Evolutionary conservation across 768 basidiomycete genomes (phyloP).

Genomic region (Tricholoma saponaceum): DNA sequence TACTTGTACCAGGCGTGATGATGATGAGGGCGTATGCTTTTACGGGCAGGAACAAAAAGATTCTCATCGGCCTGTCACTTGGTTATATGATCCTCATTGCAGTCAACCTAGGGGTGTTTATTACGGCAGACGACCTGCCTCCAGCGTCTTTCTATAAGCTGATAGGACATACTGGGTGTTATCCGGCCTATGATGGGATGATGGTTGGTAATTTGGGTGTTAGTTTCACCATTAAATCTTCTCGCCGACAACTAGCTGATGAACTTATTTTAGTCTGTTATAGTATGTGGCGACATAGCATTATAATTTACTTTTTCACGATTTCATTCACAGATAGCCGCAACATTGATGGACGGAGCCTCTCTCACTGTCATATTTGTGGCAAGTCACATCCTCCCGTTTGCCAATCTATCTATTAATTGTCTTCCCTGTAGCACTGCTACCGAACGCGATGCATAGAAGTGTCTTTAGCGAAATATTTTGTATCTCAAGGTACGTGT

Average conservation of each 20-base stretch:
- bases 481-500: slow-evolving; percentile 31
- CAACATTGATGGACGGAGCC: slow-evolving; percentile 32
- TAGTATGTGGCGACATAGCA: slow-evolving; percentile 9
- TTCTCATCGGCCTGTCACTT: slow-evolving; percentile 25
- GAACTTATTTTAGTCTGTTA: slow-evolving; percentile 13
- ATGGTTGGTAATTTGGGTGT: slow-evolving; percentile 33
- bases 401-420: not conserved
- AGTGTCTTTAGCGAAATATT: slow-evolving; percentile 29
- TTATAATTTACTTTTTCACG: not conserved
- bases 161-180: slow-evolving; percentile 31
- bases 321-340: slow-evolving; percentile 22
- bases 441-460: slow-evolving; percentile 22
- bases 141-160: slow-evolving; percentile 21
- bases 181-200: slow-evolving; percentile 30
- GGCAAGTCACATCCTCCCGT: slow-evolving; percentile 17
- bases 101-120: slow-evolving; percentile 34
- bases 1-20: slow-evolving; percentile 30
- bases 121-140: slow-evolving; percentile 18
- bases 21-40: slow-evolving; percentile 42
- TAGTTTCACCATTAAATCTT: slow-evolving; percentile 9
- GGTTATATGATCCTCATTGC: slow-evolving; percentile 29
- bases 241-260: not conserved
- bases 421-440: slow-evolving; percentile 23
- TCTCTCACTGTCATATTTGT: slow-evolving; percentile 30
- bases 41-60: slow-evolving; percentile 27